These are phyloP conservation scores for Colletotrichum filicis DNA, from an alignment of 2,329 filamentous ascomycete genomes.

Conservation along the genomic window DNA sequence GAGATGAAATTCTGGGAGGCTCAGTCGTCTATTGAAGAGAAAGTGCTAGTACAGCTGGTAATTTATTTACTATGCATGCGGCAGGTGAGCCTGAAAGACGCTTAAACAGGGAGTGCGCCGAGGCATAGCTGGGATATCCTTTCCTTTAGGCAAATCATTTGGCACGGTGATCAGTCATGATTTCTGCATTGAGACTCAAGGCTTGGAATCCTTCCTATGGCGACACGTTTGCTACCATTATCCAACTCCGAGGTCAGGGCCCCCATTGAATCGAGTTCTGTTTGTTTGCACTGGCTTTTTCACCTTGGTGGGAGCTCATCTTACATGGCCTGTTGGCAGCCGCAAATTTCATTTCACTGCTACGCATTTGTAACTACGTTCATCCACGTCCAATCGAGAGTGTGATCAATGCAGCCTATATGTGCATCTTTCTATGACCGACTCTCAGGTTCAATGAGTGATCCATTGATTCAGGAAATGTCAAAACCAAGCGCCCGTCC, in stretches of 20 bases:
- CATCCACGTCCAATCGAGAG: neutral
- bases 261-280: constrained; percentile 3
- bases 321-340: neutral
- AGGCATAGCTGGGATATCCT: neutral
- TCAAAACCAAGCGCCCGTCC: neutral
- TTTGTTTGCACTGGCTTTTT: constrained; percentile 12
- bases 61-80: neutral
- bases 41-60: neutral
- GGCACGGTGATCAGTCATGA: neutral
- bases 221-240: neutral
- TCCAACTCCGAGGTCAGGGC: neutral
- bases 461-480: neutral
- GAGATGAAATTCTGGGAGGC: neutral
- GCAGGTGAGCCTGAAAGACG: neutral
- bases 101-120: neutral
- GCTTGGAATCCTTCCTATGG: neutral
- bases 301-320: constrained; percentile 13
- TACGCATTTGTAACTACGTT: neutral
- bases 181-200: neutral
- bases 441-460: neutral
- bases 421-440: neutral
- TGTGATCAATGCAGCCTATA: constrained; percentile 3
- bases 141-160: neutral
- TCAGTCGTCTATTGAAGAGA: neutral
- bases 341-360: neutral